These are phyloP conservation scores for Umbelopsis isabellina DNA, from an alignment of 192 early-diverging fungal genomes.

Conservation along the genomic window DNA sequence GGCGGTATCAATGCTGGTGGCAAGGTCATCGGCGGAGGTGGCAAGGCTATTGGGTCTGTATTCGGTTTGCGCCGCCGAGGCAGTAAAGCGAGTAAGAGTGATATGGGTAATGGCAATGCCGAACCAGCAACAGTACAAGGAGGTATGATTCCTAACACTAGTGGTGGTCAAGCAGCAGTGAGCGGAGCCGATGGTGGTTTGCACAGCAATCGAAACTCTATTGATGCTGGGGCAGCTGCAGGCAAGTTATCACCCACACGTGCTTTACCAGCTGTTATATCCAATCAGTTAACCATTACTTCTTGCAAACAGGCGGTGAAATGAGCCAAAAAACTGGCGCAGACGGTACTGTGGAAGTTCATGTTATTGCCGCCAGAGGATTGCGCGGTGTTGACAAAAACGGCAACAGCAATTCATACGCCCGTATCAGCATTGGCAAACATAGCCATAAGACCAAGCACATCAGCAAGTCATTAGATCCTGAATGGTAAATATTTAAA, in stretches of 20 bases:
- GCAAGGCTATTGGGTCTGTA: conserved; percentile 3
- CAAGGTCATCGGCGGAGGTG: conserved; percentile 1
- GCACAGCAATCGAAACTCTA: conserved; percentile 11
- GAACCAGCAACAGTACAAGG: not conserved
- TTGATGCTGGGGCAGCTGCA: not conserved
- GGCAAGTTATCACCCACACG: no score
- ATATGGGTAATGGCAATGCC: not conserved
- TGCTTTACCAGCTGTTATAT: no score
- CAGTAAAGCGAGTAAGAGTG: not conserved
- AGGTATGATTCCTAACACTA: not conserved
- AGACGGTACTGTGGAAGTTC: conserved; percentile 36
- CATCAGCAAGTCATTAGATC: conserved; percentile 32
- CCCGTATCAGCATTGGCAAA: conserved; percentile 26
- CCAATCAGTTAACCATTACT: no score
- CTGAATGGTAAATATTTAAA: conserved; percentile 33
- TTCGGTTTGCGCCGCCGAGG: not conserved
- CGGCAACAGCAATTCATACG: conserved; percentile 31
- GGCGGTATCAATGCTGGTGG: not conserved
- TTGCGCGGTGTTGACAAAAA: conserved; percentile 59
- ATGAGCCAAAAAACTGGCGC: conserved; percentile 13
- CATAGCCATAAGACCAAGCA: conserved; percentile 29
- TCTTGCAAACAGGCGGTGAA: not conserved
- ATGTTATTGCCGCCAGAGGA: conserved; percentile 50
- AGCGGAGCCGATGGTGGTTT: not conserved
- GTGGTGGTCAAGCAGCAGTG: not conserved